These are phyloP conservation scores for Lachnellula subtilissima DNA, from an alignment of 2,329 filamentous ascomycete species.

Conservation along the genomic window DNA sequence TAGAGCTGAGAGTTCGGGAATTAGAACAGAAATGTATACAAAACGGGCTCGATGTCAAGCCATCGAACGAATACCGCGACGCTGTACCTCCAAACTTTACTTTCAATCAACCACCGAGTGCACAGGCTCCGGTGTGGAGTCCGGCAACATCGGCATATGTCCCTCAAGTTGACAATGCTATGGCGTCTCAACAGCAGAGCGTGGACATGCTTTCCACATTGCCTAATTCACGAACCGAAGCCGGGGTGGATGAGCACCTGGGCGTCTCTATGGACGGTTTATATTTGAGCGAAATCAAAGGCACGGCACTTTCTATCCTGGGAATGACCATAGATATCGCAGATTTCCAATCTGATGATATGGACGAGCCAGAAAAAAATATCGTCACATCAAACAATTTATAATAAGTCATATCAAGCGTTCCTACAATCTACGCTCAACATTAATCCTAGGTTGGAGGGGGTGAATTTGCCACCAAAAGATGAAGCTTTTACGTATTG, in stretches of 20 bases:
- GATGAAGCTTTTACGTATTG: constrained; percentile 63
- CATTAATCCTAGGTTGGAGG: constrained; percentile 50
- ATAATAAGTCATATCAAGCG: constrained; percentile 68
- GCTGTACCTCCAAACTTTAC: constrained; percentile 13
- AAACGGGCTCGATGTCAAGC: constrained; percentile 56
- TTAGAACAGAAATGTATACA: constrained; percentile 62
- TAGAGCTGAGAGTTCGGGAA: constrained; percentile 62
- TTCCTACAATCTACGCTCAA: constrained; percentile 63
- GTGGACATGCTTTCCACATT: constrained; percentile 22
- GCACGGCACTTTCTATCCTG: constrained; percentile 71
- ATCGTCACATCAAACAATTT: constrained; percentile 43
- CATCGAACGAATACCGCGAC: constrained; percentile 32
- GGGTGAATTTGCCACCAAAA: constrained; percentile 57
- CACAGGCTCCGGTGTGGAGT: constrained; percentile 16
- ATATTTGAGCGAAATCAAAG: constrained; percentile 67
- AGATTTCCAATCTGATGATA: constrained; percentile 62
- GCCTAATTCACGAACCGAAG: constrained; percentile 26
- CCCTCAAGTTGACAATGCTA: background rate
- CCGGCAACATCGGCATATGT: constrained; percentile 9
- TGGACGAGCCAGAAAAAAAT: constrained; percentile 52
- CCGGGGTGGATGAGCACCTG: constrained; percentile 58
- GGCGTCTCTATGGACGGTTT: constrained; percentile 56
- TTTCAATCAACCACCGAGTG: constrained; percentile 10
- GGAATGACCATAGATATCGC: constrained; percentile 76
- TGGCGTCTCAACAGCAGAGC: constrained; percentile 16